phyloP scores from a whole-genome alignment of 768 basidiomycete species.

The Termitomyces sp. region DNA sequence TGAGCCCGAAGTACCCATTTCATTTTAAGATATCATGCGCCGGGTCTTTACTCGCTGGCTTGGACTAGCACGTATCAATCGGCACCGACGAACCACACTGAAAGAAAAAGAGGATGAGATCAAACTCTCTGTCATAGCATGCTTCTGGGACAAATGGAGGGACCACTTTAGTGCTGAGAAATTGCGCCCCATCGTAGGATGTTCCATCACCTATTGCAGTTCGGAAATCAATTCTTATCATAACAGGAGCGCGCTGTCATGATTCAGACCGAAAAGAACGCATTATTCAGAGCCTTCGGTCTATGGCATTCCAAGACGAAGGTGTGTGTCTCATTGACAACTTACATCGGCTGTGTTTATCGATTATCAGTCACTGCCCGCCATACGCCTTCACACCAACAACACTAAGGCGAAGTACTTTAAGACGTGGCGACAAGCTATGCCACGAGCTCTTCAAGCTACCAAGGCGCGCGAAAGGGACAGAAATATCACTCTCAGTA shows the following conservation, averaged over 20 bases:
- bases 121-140: slow-evolving; percentile 40
- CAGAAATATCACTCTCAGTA: slow-evolving; percentile 50
- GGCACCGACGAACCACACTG: slow-evolving; percentile 55
- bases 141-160: slow-evolving; percentile 77
- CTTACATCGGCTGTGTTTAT: neutral
- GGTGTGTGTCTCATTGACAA: slow-evolving; percentile 30
- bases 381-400: slow-evolving; percentile 67
- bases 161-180: slow-evolving; percentile 62
- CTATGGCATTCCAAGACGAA: slow-evolving; percentile 74
- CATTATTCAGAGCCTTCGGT: slow-evolving; percentile 61
- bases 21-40: slow-evolving; percentile 51
- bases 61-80: slow-evolving; percentile 47
- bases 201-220: neutral
- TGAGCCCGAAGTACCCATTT: neutral
- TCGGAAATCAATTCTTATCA: slow-evolving; percentile 1
- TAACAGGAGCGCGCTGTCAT: slow-evolving; percentile 55
- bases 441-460: slow-evolving; percentile 64
- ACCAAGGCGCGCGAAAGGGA: slow-evolving; percentile 63
- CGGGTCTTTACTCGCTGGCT: slow-evolving; percentile 72
- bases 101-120: slow-evolving; percentile 61
- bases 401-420: slow-evolving; percentile 57
- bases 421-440: slow-evolving; percentile 58
- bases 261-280: slow-evolving; percentile 51
- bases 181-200: slow-evolving; percentile 58
- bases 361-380: slow-evolving; percentile 59